Evolutionary conservation across 305 asterid genomes (phyloP), one percentile per base, ranked within the genome.

Genomic region (Caryopteris hybrid): DNA sequence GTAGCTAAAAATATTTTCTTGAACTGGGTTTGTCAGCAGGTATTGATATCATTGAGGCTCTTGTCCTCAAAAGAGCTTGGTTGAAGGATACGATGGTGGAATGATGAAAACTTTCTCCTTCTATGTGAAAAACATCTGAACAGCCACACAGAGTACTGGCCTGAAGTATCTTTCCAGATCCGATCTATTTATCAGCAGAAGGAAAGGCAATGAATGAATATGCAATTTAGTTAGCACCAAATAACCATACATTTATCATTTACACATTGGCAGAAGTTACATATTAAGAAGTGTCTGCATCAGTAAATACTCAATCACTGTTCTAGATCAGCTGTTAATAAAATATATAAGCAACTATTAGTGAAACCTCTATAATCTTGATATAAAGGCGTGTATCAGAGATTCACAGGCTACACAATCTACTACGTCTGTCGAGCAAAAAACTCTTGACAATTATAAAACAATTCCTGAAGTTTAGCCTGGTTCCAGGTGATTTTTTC

Each of bases 221-320:
- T 68, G 41, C 57, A 62, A 33, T 68, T 46, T 22, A 43, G 64
- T 56, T 36, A 60, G 41, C 61, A 43, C 21, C 68, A 25, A 34
- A 53, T 13, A 64, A 63, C 39, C 68, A 56, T 31, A 8, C 31
- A 53, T n/a, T 3, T 36, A 56, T 63, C 31, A 6, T 66, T 21
- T 56, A 23, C 48, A 39, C 38, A 17, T 17, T 23, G 31, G 48
- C 27, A 47, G 29, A 34, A 48, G 60, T 39, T 20, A 47, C 46
- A 31, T n/a, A 10, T 18, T 33, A 63, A 12, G 41, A 16, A 46
- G 8, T 36, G 52, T 22, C 14, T 39, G 55, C 61, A 25, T 29
- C 14, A 3, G 18, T 43, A 60, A 38, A 66, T 17, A 7, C 61
- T 47, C 27, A 10, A 50, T 23, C 51, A 27, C 34, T 8, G 31